Conservation (phyloP, 2,329 filamentous ascomycete genomes). For the Aspergillus terreus region DNA sequence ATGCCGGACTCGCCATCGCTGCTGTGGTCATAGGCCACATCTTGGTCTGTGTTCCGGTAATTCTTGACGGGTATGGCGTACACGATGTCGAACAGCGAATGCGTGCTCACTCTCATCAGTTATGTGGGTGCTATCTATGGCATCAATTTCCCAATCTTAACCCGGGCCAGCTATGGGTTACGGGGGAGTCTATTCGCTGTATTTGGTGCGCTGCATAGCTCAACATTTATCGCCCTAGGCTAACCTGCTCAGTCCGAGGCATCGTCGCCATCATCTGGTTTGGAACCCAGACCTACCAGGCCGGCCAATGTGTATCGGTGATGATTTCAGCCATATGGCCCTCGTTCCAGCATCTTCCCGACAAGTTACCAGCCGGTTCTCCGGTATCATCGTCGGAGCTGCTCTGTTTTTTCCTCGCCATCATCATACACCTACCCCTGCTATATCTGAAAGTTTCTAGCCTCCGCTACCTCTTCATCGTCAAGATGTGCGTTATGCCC, state of each 20-base stretch:
- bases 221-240: neutral
- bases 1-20: constrained; percentile 10
- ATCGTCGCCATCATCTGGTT: constrained; percentile 14
- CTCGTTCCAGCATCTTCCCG: constrained; percentile 9
- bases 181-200: constrained; percentile 13
- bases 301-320: constrained; percentile 8
- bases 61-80: constrained; percentile 7
- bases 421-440: constrained; percentile 7
- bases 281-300: constrained; percentile 11
- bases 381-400: constrained; percentile 9
- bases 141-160: constrained; percentile 13
- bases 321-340: constrained; percentile 14
- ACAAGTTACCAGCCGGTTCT: constrained; percentile 1
- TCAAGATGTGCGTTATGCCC: constrained; percentile 11
- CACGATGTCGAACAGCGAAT: neutral
- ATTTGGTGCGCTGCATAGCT: constrained; percentile 1
- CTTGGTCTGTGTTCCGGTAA: constrained; percentile 10
- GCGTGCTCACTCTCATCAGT: neutral
- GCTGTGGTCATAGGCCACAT: constrained; percentile 10
- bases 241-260: constrained; percentile 2
- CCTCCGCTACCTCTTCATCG: constrained; percentile 9
- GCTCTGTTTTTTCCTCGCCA: constrained; percentile 12
- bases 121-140: constrained; percentile 12
- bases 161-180: constrained; percentile 12
- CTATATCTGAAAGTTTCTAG: constrained; percentile 7